Conservation (phyloP, 179 eudicot species). For the Beta lomatogona region DNA sequence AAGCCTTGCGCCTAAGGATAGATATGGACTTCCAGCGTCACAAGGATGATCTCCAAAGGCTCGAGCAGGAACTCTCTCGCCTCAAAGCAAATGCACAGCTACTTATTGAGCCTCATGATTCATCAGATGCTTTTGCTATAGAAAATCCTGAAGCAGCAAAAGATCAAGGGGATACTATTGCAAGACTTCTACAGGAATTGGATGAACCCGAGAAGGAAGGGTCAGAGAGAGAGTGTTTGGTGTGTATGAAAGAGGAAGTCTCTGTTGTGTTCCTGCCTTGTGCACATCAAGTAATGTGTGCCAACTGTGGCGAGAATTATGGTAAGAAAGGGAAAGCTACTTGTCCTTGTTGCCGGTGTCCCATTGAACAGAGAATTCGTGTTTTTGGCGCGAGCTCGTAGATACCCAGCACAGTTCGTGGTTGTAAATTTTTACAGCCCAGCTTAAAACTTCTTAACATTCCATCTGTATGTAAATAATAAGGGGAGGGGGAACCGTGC, state of each 20-base stretch:
- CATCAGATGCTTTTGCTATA: constrained; percentile 25
- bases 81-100: constrained; percentile 57
- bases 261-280: constrained; percentile 95
- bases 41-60: constrained; percentile 90
- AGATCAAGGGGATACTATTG: constrained; percentile 56
- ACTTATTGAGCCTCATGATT: constrained; percentile 35
- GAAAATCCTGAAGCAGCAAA: constrained; percentile 38
- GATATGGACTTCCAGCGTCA: constrained; percentile 95
- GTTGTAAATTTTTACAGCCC: neutral
- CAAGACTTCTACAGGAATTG: constrained; percentile 58
- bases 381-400: constrained; percentile 85
- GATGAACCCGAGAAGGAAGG: constrained; percentile 62
- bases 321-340: constrained; percentile 76
- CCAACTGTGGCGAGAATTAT: constrained; percentile 71
- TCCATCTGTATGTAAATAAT: constrained; percentile 31
- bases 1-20: constrained; percentile 70
- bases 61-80: constrained; percentile 82
- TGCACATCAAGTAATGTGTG: constrained; percentile 91
- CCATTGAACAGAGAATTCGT: constrained; percentile 81
- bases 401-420: neutral
- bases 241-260: constrained; percentile 89
- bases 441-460: neutral
- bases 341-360: constrained; percentile 78
- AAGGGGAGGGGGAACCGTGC: constrained; percentile 1
- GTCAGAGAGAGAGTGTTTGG: constrained; percentile 61